phyloP scores from a whole-genome alignment of 2,329 filamentous ascomycete genomes.

The Penicillium sp. region DNA sequence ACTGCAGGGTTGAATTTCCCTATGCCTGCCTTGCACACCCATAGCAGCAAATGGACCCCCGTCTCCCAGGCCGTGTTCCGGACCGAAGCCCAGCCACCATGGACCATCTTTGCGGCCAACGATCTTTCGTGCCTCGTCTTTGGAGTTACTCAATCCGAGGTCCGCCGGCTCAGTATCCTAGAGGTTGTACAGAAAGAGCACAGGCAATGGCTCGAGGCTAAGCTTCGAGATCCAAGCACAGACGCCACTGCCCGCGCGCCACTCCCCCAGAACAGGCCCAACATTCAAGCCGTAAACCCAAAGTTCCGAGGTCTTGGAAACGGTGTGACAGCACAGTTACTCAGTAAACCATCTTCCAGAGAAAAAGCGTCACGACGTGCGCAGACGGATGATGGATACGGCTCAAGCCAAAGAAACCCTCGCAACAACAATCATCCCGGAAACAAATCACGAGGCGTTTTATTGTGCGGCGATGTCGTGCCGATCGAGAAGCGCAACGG shows the following conservation, averaged over 20 bases:
- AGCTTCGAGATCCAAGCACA: conserved; percentile 65
- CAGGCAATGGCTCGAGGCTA: conserved; percentile 83
- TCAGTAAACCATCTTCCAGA: conserved; percentile 74
- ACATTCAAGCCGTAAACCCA: conserved; percentile 34
- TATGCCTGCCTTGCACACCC: conserved; percentile 68
- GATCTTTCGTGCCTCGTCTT: conserved; percentile 97
- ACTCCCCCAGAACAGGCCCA: conserved; percentile 36
- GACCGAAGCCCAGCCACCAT: conserved; percentile 84
- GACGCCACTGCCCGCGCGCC: conserved; percentile 43
- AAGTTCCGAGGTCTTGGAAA: conserved; percentile 64
- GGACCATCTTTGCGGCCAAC: conserved; percentile 95
- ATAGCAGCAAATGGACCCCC: conserved; percentile 85
- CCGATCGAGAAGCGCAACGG: conserved; percentile 96
- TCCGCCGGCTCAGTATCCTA: conserved; percentile 89
- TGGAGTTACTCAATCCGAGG: conserved; percentile 94
- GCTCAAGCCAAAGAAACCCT: conserved; percentile 48
- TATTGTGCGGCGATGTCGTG: conserved; percentile 96
- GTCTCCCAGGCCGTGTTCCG: conserved; percentile 96
- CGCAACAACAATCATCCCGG: conserved; percentile 64
- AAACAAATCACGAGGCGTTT: conserved; percentile 78
- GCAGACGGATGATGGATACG: conserved; percentile 59
- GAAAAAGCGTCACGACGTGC: conserved; percentile 47
- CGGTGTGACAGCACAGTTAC: conserved; percentile 80
- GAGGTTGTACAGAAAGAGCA: conserved; percentile 91
- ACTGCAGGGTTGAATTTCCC: conserved; percentile 39